A percentile compares a stretch with the other conserved stretches of the same genome.
Evolutionary conservation across 2,329 filamentous ascomycete genomes (phyloP).

Genomic region (Trichothecium roseum): DNA sequence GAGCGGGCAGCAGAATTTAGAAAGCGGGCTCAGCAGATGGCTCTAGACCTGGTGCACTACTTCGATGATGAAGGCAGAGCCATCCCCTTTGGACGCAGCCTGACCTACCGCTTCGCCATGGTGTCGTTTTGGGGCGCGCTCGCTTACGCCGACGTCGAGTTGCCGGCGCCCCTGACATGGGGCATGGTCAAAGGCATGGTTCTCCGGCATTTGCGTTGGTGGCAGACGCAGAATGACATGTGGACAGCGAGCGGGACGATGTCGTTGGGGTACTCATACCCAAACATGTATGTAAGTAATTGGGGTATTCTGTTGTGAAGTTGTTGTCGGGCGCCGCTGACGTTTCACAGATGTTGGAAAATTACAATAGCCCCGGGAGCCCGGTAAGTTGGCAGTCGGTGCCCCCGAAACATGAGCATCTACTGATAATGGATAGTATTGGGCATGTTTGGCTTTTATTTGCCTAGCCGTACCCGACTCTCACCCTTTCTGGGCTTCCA

Average conservation of each 20-base stretch:
- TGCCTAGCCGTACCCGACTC: slow-evolving; percentile 57
- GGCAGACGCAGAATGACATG: slow-evolving; percentile 65
- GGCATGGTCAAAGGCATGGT: slow-evolving; percentile 70
- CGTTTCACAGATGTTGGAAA: slow-evolving; percentile 55
- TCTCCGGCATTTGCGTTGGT: slow-evolving; percentile 66
- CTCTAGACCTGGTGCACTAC: slow-evolving; percentile 65
- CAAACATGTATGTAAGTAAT: slow-evolving; percentile 56
- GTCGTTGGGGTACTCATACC: slow-evolving; percentile 67
- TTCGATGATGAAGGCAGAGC: slow-evolving; percentile 62
- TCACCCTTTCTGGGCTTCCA: slow-evolving; percentile 66
- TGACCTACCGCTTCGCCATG: slow-evolving; percentile 79
- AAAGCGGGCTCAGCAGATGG: slow-evolving; percentile 53
- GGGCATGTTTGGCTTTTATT: slow-evolving; percentile 71
- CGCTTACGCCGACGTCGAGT: slow-evolving; percentile 64
- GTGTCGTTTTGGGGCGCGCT: slow-evolving; percentile 74
- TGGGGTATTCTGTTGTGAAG: neutral
- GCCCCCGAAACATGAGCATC: too few species aligned
- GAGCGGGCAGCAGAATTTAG: slow-evolving; percentile 59
- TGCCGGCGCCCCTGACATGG: slow-evolving; percentile 64
- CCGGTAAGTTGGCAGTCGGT: slow-evolving; percentile 38
- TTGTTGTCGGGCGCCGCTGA: slow-evolving; percentile 5
- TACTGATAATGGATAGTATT: slow-evolving; percentile 44
- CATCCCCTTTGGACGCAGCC: slow-evolving; percentile 67
- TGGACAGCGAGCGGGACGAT: slow-evolving; percentile 67
- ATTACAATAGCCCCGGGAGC: slow-evolving; percentile 70